Conservation (phyloP, 257 asterid genomes). For the Schizonepeta tenuifolia region DNA sequence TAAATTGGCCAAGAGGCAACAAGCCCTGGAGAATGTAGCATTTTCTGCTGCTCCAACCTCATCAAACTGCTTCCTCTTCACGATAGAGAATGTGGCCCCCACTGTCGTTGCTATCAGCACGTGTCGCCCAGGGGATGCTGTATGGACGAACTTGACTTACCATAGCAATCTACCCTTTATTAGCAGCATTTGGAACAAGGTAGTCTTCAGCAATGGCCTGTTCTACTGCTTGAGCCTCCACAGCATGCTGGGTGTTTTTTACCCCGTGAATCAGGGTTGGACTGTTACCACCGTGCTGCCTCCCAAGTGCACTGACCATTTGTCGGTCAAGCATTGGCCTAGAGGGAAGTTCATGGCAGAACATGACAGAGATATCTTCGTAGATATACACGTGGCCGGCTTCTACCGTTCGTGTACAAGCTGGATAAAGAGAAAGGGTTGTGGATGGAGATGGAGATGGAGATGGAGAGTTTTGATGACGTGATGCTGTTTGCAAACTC, state of each 20-base stretch:
- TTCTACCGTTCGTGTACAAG: constrained; percentile 66
- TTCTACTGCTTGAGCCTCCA: constrained; percentile 76
- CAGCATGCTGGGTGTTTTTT: constrained; percentile 71
- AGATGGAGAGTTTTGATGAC: constrained; percentile 58
- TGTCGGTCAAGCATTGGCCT: constrained; percentile 73
- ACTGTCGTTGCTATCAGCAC: constrained; percentile 62
- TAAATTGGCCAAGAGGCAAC: constrained; percentile 57
- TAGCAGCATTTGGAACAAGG: constrained; percentile 71
- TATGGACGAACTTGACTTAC: constrained; percentile 56
- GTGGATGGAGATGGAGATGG: constrained; percentile 76
- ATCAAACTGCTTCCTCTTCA: constrained; percentile 60
- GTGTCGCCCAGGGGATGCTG: constrained; percentile 64
- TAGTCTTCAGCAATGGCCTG: constrained; percentile 61
- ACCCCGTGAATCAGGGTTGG: constrained; percentile 57
- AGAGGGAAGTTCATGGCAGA: constrained; percentile 84
- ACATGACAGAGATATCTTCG: constrained; percentile 67
- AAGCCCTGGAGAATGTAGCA: constrained; percentile 57
- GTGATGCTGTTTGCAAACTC: constrained; percentile 76
- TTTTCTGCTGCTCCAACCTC: constrained; percentile 80
- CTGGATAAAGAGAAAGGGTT: constrained; percentile 51
- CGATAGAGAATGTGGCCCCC: constrained; percentile 62
- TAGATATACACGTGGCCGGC: constrained; percentile 63
- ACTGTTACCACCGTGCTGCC: constrained; percentile 59
- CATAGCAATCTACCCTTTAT: constrained; percentile 64
- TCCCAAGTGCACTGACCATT: constrained; percentile 61